Evolutionary conservation across 768 basidiomycete species (phyloP), one percentile per base, ranked within the genome.

Genomic region (Pholiota molesta): DNA sequence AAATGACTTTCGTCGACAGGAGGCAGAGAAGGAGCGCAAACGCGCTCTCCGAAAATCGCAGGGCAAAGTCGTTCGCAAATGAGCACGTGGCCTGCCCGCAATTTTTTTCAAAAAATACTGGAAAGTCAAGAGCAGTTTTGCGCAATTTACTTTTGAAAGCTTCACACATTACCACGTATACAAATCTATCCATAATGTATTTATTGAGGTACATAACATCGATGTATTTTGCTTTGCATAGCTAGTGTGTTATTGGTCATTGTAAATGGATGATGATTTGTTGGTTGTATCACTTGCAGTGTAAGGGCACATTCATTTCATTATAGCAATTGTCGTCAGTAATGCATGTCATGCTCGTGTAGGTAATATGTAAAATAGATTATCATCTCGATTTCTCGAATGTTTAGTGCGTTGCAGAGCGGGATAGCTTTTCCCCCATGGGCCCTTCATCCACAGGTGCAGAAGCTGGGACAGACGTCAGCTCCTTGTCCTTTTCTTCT

Each of bases 21-120:
- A 73, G 63, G 77, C 92, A 59, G 92, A 94, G 54, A 88, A 89
- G 65, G 91, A 92, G 68, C 89, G 87, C 62, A 93, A 91, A 72
- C 88, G 89, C 29, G 74, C 79, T 28, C 63, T 92, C 59, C 84
- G 84, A 65, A 93, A 92, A 73, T 78, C 84, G 40, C 91, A 92
- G 68, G 85, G 83, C 61, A 91, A 90, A 72, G 72, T 76, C 40
- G 78, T 84, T 55, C 79, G 82, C 65, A 86, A 86, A 71, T 84
- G 73, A 74, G 28, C 52, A 13, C 29, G 3, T 21, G 42, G 10
- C 19, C 40, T 45, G 21, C 33, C 53, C 33, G 35, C 31, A 31
- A 7, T 26, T 26, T 26, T 26, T 26, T 26, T 26, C 4, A 26
- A 26, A 55, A 55, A 37, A 55, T 55, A 40, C 31, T 26, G 35